These are phyloP conservation scores for Penicillium nordicum DNA, from an alignment of 2,329 filamentous ascomycete species.

Conservation along the genomic window DNA sequence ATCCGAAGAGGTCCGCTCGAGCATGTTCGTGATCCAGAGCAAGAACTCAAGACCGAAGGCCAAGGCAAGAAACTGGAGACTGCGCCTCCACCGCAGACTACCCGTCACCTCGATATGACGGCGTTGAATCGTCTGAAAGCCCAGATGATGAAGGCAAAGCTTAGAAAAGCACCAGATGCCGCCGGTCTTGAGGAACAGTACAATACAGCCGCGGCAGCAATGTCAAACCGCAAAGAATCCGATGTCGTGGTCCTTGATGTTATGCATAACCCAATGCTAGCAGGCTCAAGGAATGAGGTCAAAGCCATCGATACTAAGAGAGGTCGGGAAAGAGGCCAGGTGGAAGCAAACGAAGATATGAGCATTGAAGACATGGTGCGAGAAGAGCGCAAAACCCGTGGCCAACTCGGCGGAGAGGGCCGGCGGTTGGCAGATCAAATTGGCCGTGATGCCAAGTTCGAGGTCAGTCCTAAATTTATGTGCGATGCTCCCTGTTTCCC, in stretches of 20 bases:
- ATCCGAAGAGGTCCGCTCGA: conserved; percentile 40
- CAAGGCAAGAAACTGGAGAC: conserved; percentile 61
- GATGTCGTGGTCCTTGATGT: conserved; percentile 77
- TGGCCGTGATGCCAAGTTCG: conserved; percentile 86
- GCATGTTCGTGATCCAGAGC: conserved; percentile 32
- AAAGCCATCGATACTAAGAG: conserved; percentile 74
- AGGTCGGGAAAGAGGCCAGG: conserved; percentile 76
- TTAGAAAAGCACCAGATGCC: conserved; percentile 72
- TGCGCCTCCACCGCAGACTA: conserved; percentile 48
- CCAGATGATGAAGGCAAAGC: conserved; percentile 91
- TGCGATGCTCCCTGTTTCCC: not conserved
- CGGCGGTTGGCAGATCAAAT: conserved; percentile 85
- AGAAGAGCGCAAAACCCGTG: conserved; percentile 82
- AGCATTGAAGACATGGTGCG: conserved; percentile 94
- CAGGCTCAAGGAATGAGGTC: conserved; percentile 70
- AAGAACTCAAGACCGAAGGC: conserved; percentile 36
- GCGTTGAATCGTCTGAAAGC: conserved; percentile 85
- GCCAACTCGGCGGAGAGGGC: conserved; percentile 74
- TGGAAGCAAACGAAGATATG: conserved; percentile 94
- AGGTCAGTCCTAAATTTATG: conserved; percentile 45
- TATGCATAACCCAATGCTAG: conserved; percentile 86
- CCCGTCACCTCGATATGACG: conserved; percentile 66
- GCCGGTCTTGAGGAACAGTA: conserved; percentile 79
- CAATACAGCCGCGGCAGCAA: conserved; percentile 66
- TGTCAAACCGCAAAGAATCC: conserved; percentile 55